Conservation (phyloP, 345 rosid genomes). For the Brassica napus region Da-Ae NC_063446.1:39148501-39149000, state of each 20-base stretch:
- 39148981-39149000: not conserved
- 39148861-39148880: constrained; percentile 14
- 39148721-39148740: not conserved
- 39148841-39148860: not conserved
- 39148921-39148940: constrained; percentile 28
- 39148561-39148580: not conserved
- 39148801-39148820: not conserved
- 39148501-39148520: not conserved
- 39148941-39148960: constrained; percentile 29
- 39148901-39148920: constrained; percentile 14
- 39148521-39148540: not conserved
- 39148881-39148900: constrained; percentile 16
- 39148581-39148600: not conserved
- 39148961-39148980: not conserved
- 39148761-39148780: not conserved
- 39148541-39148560: not conserved
- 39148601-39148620: not conserved
- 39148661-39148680: not conserved
- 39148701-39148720: not conserved
- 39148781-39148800: not conserved
- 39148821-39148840: not conserved
- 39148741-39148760: not conserved
- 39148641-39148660: not conserved
- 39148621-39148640: not conserved
- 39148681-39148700: not conserved